These are phyloP conservation scores for Colletotrichum chlorophyti DNA, from an alignment of 2,329 filamentous ascomycete genomes.

Conservation along the genomic window DNA sequence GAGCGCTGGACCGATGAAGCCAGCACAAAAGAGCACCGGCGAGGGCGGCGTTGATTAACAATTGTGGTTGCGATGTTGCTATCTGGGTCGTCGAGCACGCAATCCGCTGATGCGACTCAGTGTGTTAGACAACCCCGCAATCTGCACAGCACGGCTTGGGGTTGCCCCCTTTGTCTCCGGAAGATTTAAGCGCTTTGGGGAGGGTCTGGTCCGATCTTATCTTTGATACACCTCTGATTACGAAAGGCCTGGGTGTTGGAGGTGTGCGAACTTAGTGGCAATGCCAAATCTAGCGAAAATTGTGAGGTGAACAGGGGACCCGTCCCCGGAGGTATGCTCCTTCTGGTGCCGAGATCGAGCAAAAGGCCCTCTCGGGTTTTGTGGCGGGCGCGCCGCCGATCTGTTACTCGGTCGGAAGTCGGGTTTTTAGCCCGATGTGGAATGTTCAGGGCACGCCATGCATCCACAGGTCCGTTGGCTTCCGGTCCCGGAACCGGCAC, in stretches of 20 bases:
- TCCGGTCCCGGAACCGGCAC: constrained; percentile 1
- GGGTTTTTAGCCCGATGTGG: not conserved
- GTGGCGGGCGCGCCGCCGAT: too few species aligned
- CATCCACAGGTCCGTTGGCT: not conserved
- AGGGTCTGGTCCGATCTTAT: not conserved
- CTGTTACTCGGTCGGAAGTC: constrained; percentile 2
- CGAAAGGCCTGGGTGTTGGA: not conserved
- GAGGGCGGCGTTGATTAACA: constrained; percentile 12
- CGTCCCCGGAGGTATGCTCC: not conserved
- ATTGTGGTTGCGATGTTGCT: constrained; percentile 23
- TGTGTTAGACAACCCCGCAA: constrained; percentile 13
- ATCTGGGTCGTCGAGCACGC: constrained; percentile 23
- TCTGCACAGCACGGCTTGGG: not conserved
- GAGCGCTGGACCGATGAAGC: not conserved
- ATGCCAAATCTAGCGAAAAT: not conserved
- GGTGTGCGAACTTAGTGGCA: not conserved
- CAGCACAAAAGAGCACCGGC: not conserved
- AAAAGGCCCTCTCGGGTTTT: too few species aligned
- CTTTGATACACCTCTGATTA: not conserved
- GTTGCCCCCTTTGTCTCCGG: not conserved
- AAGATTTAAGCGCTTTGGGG: not conserved
- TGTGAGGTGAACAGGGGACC: not conserved
- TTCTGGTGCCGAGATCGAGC: not conserved
- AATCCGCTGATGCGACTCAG: constrained; percentile 15
- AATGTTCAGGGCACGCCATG: not conserved